Percentiles rank a stretch among this genome's conserved stretches.
These are phyloP conservation scores for Microascus cirrosus DNA, from an alignment of 2,329 filamentous ascomycete genomes.

Conservation along the genomic window DNA sequence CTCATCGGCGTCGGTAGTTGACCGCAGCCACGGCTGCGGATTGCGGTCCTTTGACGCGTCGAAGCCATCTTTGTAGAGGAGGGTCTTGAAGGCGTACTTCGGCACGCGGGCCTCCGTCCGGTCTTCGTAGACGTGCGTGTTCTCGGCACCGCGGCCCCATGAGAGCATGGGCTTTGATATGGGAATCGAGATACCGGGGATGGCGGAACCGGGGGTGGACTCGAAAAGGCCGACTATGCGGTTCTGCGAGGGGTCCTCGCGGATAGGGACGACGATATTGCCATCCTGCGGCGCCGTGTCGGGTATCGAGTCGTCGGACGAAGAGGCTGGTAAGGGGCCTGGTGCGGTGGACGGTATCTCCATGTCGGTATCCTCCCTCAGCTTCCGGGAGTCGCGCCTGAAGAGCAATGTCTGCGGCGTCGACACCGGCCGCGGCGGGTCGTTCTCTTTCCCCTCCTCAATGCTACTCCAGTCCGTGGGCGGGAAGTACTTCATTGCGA, in stretches of 20 bases:
- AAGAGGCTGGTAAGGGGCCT: background rate
- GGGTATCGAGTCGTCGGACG: constrained; percentile 15
- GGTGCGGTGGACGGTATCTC: constrained; percentile 13
- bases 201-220: constrained; percentile 53
- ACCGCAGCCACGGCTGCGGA: constrained; percentile 24
- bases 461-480: constrained; percentile 20
- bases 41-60: constrained; percentile 44
- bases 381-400: constrained; percentile 12
- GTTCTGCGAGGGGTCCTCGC: constrained; percentile 18
- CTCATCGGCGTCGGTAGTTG: constrained; percentile 19
- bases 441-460: constrained; percentile 8
- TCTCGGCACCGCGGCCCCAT: constrained; percentile 64
- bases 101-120: constrained; percentile 60
- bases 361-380: constrained; percentile 13
- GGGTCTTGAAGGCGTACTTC: constrained; percentile 68
- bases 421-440: background rate
- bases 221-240: constrained; percentile 53
- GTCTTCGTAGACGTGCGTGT: constrained; percentile 56
- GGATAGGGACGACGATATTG: constrained; percentile 23
- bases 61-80: constrained; percentile 61
- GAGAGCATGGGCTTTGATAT: constrained; percentile 58
- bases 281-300: constrained; percentile 25
- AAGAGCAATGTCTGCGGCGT: constrained; percentile 5
- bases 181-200: constrained; percentile 50
- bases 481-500: constrained; percentile 49